Conservation (phyloP, 2,329 filamentous ascomycete genomes). For the Verticillium dahliae region DNA sequence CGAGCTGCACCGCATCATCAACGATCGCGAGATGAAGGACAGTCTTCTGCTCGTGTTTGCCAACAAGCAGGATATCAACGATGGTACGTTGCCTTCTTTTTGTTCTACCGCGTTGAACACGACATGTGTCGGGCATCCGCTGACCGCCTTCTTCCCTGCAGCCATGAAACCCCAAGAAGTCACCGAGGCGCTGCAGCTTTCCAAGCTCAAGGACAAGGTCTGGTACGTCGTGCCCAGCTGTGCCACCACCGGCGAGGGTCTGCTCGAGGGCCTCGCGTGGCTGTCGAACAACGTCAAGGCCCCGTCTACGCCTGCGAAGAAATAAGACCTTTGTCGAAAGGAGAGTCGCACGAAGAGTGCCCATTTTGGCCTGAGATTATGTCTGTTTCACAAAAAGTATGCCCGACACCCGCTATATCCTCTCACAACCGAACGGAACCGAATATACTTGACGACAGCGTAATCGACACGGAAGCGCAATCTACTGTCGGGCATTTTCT, state of each 20-base stretch:
- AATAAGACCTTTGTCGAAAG: slow-evolving; percentile 26
- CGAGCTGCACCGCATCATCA: slow-evolving; percentile 94
- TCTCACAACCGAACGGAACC: too few species aligned
- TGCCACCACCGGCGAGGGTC: slow-evolving; percentile 73
- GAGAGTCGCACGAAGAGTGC: too few species aligned
- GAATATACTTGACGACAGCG: too few species aligned
- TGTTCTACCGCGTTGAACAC: background rate
- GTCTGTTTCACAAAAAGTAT: too few species aligned
- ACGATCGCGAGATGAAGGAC: slow-evolving; percentile 96
- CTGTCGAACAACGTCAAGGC: slow-evolving; percentile 79
- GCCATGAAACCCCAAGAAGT: slow-evolving; percentile 77
- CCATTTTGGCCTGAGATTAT: too few species aligned
- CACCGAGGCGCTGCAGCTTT: slow-evolving; percentile 69
- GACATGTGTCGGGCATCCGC: background rate
- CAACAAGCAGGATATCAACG: slow-evolving; percentile 95
- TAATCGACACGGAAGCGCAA: too few species aligned
- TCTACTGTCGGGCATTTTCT: too few species aligned
- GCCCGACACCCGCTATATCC: too few species aligned
- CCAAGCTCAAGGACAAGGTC: slow-evolving; percentile 73
- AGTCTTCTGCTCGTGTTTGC: slow-evolving; percentile 91
- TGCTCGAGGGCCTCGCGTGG: slow-evolving; percentile 77
- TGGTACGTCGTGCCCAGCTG: slow-evolving; percentile 83
- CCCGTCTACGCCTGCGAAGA: slow-evolving; percentile 47
- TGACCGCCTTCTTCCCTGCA: slow-evolving; percentile 24
- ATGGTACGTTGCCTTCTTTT: slow-evolving; percentile 42